A percentile compares a stretch with the other conserved stretches of the same genome.
phyloP scores from a whole-genome alignment of 495 filamentous ascomycete genomes.

The Daldinia decipiens region DNA sequence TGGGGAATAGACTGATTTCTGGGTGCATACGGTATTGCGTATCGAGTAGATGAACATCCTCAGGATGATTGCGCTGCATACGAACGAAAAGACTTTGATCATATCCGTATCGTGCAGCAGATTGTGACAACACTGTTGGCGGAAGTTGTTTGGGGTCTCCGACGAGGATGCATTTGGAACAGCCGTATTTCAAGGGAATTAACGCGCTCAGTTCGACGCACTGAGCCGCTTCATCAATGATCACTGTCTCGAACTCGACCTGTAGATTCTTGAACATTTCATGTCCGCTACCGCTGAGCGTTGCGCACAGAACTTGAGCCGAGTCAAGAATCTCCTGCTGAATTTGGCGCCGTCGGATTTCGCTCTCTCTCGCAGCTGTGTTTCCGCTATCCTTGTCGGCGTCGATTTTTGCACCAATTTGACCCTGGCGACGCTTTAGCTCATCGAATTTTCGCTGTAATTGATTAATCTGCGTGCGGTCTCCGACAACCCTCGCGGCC shows the following conservation, averaged over 20 bases:
- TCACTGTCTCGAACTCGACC: slow-evolving; percentile 97
- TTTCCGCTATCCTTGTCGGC: slow-evolving; percentile 84
- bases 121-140: slow-evolving; percentile 92
- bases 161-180: slow-evolving; percentile 94
- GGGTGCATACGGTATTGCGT: slow-evolving; percentile 99
- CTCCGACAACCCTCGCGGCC: slow-evolving; percentile 70
- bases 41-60: slow-evolving; percentile 93
- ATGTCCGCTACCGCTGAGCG: slow-evolving; percentile 93
- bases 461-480: slow-evolving; percentile 64
- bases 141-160: slow-evolving; percentile 98
- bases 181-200: slow-evolving; percentile 97
- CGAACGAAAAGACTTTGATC: slow-evolving; percentile 98
- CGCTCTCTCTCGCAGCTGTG: slow-evolving; percentile 77
- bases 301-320: slow-evolving; percentile 93
- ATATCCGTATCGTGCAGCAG: slow-evolving; percentile 91
- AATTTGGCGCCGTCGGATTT: slow-evolving; percentile 81
- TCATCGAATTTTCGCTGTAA: slow-evolving; percentile 80
- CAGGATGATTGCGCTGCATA: slow-evolving; percentile 91
- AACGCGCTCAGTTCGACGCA: slow-evolving; percentile 96
- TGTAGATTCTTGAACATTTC: slow-evolving; percentile 96
- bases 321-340: slow-evolving; percentile 92
- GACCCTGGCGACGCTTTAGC: slow-evolving; percentile 76
- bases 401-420: slow-evolving; percentile 83
- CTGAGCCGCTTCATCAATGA: slow-evolving; percentile 98
- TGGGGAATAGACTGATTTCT: slow-evolving; percentile 90